Percentiles rank a stretch among this genome's conserved stretches.
Evolutionary conservation across 257 asterid genomes (phyloP).

Genomic region (Salvia splendens): DNA sequence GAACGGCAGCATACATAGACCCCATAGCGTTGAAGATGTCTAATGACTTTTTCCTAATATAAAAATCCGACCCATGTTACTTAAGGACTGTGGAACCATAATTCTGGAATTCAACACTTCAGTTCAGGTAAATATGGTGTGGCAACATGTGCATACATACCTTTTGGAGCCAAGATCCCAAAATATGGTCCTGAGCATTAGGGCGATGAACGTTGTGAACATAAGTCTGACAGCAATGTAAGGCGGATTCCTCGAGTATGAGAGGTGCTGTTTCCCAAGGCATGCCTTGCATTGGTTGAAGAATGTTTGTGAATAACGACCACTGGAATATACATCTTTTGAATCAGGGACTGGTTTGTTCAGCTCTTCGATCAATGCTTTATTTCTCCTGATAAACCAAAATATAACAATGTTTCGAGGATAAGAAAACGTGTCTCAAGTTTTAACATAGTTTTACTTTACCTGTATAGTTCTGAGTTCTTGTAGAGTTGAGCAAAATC

Average conservation of each 20-base stretch:
- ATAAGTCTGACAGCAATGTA: slow-evolving; percentile 75
- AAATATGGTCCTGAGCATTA: slow-evolving; percentile 74
- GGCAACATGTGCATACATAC: slow-evolving; percentile 31
- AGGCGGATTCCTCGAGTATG: slow-evolving; percentile 82
- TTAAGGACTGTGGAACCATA: too few relatives aligned
- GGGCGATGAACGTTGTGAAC: slow-evolving; percentile 66
- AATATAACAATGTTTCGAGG: too few relatives aligned
- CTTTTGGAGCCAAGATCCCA: slow-evolving; percentile 75
- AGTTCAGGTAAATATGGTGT: too few relatives aligned
- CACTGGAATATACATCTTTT: slow-evolving; percentile 51
- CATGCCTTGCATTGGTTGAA: slow-evolving; percentile 74
- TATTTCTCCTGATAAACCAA: slow-evolving; percentile 57
- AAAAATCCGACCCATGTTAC: too few relatives aligned
- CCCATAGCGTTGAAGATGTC: slow-evolving; percentile 85
- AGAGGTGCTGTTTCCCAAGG: slow-evolving; percentile 76
- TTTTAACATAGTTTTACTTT: slow-evolving; percentile 16
- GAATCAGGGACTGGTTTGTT: slow-evolving; percentile 56
- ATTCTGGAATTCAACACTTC: too few relatives aligned
- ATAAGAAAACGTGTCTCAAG: too few relatives aligned
- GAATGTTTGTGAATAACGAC: slow-evolving; percentile 62
- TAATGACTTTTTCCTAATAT: slow-evolving; percentile 32
- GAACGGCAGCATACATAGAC: slow-evolving; percentile 72
- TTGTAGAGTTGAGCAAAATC: slow-evolving; percentile 58
- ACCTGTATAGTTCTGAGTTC: slow-evolving; percentile 62
- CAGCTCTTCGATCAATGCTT: slow-evolving; percentile 60